These are phyloP conservation scores for Fragilaria crotonensis DNA, from an alignment of 108 stramenopile genomes.

Conservation along the genomic window DNA sequence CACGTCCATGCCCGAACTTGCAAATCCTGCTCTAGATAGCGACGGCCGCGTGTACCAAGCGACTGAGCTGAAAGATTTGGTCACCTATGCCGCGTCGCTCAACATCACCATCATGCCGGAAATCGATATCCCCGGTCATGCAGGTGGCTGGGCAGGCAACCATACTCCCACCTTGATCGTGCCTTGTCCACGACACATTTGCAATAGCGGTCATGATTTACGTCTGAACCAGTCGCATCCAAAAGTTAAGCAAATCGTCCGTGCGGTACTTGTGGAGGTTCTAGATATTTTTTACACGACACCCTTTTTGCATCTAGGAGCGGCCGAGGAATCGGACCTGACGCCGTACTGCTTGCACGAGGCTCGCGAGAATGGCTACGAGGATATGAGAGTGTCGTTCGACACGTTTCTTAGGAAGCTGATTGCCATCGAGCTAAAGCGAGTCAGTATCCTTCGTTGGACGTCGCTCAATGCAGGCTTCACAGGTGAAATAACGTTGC, in stretches of 20 bases:
- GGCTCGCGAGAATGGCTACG: constrained; percentile 10
- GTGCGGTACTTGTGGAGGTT: constrained; percentile 19
- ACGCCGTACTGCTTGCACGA: constrained; percentile 23
- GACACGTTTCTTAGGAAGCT: constrained; percentile 9
- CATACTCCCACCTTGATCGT: constrained; percentile 23
- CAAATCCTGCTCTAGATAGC: constrained; percentile 12
- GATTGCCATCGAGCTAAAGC: constrained; percentile 8
- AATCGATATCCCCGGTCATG: constrained; percentile 24
- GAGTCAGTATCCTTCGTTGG: constrained; percentile 15
- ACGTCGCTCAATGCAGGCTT: neutral
- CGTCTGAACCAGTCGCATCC: constrained; percentile 22
- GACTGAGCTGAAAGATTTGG: constrained; percentile 11
- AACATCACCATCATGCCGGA: constrained; percentile 17
- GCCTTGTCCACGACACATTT: constrained; percentile 15
- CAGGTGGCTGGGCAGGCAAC: constrained; percentile 19
- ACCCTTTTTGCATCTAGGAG: constrained; percentile 30
- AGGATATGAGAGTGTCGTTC: constrained; percentile 11
- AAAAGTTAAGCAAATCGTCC: constrained; percentile 10
- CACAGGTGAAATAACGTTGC: constrained; percentile 1
- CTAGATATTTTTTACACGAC: constrained; percentile 27
- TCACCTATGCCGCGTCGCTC: constrained; percentile 5
- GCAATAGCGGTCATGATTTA: constrained; percentile 18
- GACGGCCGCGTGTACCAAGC: constrained; percentile 13
- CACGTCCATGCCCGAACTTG: constrained; percentile 15
- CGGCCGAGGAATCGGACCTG: constrained; percentile 21